Conservation (phyloP, 2,329 filamentous ascomycete species). For the Penicillium sp. region DNA sequence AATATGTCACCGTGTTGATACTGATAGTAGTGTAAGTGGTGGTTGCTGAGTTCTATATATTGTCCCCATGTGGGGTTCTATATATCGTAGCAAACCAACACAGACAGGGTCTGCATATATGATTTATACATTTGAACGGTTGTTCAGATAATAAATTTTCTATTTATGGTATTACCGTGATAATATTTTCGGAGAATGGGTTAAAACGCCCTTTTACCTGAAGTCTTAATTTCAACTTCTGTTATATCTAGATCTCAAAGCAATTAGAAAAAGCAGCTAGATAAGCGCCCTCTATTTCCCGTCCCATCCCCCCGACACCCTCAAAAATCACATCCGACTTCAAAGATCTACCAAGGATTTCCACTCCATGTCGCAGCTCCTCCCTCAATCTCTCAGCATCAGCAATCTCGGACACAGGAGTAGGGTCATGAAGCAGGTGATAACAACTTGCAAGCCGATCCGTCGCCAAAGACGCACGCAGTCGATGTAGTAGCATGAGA, state of each 20-base stretch:
- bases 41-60: not conserved
- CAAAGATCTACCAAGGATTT: constrained; percentile 15
- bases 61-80: not conserved
- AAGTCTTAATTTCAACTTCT: not conserved
- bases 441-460: constrained; percentile 20
- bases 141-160: too few species aligned
- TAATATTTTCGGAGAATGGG: too few species aligned
- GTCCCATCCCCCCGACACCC: constrained; percentile 22
- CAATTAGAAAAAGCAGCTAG: constrained; percentile 15
- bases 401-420: constrained; percentile 19
- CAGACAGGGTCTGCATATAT: not conserved
- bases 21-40: not conserved
- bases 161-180: too few species aligned
- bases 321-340: constrained; percentile 23
- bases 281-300: constrained; percentile 25
- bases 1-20: not conserved
- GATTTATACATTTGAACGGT: too few species aligned
- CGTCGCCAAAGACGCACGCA: constrained; percentile 18
- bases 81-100: not conserved
- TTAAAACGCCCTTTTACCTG: too few species aligned
- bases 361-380: constrained; percentile 22
- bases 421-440: constrained; percentile 19
- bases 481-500: constrained; percentile 22
- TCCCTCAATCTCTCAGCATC: constrained; percentile 25
- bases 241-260: constrained; percentile 1